phyloP scores from a whole-genome alignment of 2,329 filamentous ascomycete species.

The Ophiostoma quercus region DNA sequence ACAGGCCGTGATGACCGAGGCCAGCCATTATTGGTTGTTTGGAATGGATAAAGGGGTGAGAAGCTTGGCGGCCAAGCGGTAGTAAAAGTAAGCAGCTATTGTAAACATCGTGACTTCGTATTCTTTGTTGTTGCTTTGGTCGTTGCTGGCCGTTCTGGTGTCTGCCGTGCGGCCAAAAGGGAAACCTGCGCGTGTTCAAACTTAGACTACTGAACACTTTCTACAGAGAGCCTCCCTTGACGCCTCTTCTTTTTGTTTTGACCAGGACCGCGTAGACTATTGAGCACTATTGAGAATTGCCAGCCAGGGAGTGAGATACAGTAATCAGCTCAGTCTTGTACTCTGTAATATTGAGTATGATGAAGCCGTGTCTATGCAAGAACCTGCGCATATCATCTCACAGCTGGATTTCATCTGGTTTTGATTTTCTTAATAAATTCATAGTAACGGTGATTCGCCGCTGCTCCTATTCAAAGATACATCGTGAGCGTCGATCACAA shows the following conservation, averaged over 20 bases:
- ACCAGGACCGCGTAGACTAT: neutral
- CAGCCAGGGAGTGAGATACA: neutral
- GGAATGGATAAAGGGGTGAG: neutral
- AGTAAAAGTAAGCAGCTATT: neutral
- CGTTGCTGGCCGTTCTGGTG: neutral
- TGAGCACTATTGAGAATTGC: neutral
- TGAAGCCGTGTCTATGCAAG: too few species aligned
- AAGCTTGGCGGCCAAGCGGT: neutral
- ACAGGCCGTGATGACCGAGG: slow-evolving; percentile 1
- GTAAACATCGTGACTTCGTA: neutral
- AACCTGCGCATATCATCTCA: too few species aligned
- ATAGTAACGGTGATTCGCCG: too few species aligned
- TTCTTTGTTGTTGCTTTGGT: neutral
- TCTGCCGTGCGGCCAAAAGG: neutral
- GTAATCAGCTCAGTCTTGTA: too few species aligned
- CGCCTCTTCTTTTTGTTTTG: neutral
- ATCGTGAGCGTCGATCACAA: neutral
- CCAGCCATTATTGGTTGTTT: neutral
- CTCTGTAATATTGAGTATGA: too few species aligned
- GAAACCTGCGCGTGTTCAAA: neutral
- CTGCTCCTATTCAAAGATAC: too few species aligned
- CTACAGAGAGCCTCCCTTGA: neutral
- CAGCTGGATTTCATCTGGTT: too few species aligned
- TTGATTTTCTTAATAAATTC: too few species aligned
- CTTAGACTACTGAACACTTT: neutral